Evolutionary conservation across 139 green algal species (phyloP).

Genomic region (Chlamydomonas incerta): DNA sequence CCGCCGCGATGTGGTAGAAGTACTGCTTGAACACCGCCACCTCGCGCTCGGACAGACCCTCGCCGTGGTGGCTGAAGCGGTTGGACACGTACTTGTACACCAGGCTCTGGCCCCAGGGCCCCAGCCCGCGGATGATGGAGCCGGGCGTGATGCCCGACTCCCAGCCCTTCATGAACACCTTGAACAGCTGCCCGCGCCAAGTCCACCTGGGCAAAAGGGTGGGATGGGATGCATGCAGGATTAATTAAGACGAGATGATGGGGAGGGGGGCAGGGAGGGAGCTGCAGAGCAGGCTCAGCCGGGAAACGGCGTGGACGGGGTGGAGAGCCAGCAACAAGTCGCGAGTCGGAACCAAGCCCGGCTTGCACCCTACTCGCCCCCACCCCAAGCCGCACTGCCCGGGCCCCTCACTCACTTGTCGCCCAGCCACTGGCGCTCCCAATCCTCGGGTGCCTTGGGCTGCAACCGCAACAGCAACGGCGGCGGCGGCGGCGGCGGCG

Average conservation of each 20-base stretch:
- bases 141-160: constrained; percentile 81
- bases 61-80: constrained; percentile 64
- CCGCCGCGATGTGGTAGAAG: constrained; percentile 80
- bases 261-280: too few relatives aligned
- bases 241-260: too few relatives aligned
- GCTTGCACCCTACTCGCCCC: too few relatives aligned
- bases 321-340: too few relatives aligned
- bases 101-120: constrained; percentile 75
- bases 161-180: constrained; percentile 64
- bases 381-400: too few relatives aligned
- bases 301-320: too few relatives aligned
- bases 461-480: constrained; percentile 31
- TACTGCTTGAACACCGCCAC: constrained; percentile 69
- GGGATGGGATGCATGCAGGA: too few relatives aligned
- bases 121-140: constrained; percentile 74
- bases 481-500: too few relatives aligned
- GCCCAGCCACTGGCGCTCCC: constrained; percentile 55
- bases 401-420: constrained; percentile 48
- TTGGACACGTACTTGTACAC: constrained; percentile 65
- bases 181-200: constrained; percentile 60
- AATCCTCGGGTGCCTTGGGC: constrained; percentile 70
- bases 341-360: too few relatives aligned
- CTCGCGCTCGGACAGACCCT: constrained; percentile 62
- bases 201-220: constrained; percentile 7
- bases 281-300: too few relatives aligned